Conservation (phyloP, 129 eudicot genomes). For the Pseudognaphalium luteoalbum region DNA sequence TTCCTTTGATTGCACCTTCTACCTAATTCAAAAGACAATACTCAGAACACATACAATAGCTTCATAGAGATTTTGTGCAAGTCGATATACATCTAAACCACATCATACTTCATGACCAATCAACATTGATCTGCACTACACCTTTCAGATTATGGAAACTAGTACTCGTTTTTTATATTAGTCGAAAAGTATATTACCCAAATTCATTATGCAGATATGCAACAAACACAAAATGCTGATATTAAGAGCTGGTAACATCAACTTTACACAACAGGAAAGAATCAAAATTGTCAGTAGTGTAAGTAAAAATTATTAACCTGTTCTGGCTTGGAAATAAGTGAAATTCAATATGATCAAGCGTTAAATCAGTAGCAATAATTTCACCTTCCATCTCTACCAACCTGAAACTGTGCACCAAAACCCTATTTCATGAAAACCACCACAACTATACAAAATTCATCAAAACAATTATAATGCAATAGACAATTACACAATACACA, state of each 20-base stretch:
- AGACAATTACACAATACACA: background rate
- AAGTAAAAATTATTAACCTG: slow-evolving; percentile 50
- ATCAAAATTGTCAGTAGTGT: background rate
- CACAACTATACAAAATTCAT: background rate
- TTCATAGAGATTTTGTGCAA: background rate
- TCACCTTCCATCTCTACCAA: slow-evolving; percentile 56
- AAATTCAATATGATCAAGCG: slow-evolving; percentile 63
- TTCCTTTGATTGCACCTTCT: background rate
- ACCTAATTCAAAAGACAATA: background rate
- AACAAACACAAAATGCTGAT: background rate
- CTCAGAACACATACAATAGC: background rate
- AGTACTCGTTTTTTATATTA: background rate
- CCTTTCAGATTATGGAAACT: background rate
- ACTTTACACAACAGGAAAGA: background rate
- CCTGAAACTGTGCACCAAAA: slow-evolving; percentile 33
- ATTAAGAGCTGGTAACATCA: background rate
- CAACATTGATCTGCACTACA: background rate
- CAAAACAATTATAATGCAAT: slow-evolving; percentile 9
- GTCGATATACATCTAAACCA: background rate
- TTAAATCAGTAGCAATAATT: slow-evolving; percentile 46
- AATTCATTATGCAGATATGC: background rate
- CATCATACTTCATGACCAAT: background rate
- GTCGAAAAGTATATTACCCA: background rate
- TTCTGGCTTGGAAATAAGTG: slow-evolving; percentile 61
- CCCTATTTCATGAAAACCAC: slow-evolving; percentile 20